Evolutionary conservation across 2,329 filamentous ascomycete genomes (phyloP), one percentile per base, ranked within the genome.

Genomic region (Colletotrichum sp.): DNA sequence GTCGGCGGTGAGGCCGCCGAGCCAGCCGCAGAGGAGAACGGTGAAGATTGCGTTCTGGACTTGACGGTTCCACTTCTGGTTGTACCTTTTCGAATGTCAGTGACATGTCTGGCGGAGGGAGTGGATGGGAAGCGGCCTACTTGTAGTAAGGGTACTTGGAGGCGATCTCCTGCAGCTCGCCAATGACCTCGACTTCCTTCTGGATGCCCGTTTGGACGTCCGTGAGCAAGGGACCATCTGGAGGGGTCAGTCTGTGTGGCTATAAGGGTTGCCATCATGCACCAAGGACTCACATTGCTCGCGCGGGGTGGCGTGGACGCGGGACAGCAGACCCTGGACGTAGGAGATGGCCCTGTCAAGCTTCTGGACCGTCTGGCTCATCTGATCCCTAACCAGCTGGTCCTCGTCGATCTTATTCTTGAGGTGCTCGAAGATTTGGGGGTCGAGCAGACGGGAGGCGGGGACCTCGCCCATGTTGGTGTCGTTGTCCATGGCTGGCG

Each of bases 61-160:
- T 79, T 94, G 91, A 72, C 95, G 91, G 33, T 92, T 90, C 97
- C 97, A 99, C 82, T 95, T 91, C 70, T 88, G 87, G 84, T 98
- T 98, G 87, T 97, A 93, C 78, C 91, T 92, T 71, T 16, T 6
- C 33, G 15, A 57, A 74, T 59, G 71, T n/a, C 78, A 29, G 61
- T 27, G 8, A 43, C 34, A 7, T 33, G 43, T 33, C n/a, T 24
- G 18, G 34, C 11, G 31, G 24, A 59, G 18, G 54, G 5, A 21
- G 34, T 64, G 18, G 33, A 55, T 9, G 68, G 43, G 43, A 13
- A 51, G 43, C 43, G 6, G 43, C 84, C 61, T 81, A 98, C 90
- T 98, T 98, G 91, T 98, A 99, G 88, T 98, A 99, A 0, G 97
- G 96, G 80, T 97, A 93, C 82, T 94, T 90, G 31, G 95, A 96